A percentile compares a stretch with the other conserved stretches of the same genome.
Evolutionary conservation across 2,329 filamentous ascomycete species (phyloP).

Genomic region (Pseudocercospora vitis): DNA sequence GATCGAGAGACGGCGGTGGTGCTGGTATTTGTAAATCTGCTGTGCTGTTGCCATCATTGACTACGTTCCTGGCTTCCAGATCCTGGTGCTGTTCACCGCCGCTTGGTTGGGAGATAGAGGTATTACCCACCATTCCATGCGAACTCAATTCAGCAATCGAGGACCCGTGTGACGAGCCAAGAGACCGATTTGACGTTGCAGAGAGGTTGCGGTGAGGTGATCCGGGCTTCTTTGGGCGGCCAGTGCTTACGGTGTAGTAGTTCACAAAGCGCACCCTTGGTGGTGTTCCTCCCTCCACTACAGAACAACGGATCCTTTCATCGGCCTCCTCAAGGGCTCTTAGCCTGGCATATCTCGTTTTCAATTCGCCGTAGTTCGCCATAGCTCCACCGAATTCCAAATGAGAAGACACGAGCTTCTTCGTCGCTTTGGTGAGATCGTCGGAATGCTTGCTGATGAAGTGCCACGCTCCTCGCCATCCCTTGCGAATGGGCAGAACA

Average conservation of each 20-base stretch:
- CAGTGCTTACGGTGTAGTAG: constrained; percentile 85
- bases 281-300: constrained; percentile 33
- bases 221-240: constrained; percentile 58
- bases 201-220: constrained; percentile 44
- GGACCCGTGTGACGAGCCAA: constrained; percentile 2
- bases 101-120: no score
- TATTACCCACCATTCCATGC: no score
- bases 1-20: constrained; percentile 54
- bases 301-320: constrained; percentile 45
- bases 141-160: not conserved
- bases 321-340: constrained; percentile 71
- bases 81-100: no score
- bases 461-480: constrained; percentile 66
- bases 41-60: not conserved
- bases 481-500: constrained; percentile 65
- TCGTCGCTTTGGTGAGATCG: constrained; percentile 67
- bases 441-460: constrained; percentile 82
- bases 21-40: constrained; percentile 47
- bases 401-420: constrained; percentile 73
- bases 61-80: not conserved
- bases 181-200: constrained; percentile 15
- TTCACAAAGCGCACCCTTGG: constrained; percentile 76
- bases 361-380: constrained; percentile 71
- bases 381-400: constrained; percentile 80
- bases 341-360: constrained; percentile 67